Conservation (phyloP, 2,329 filamentous ascomycete genomes). For the Exophiala sp. region DNA sequence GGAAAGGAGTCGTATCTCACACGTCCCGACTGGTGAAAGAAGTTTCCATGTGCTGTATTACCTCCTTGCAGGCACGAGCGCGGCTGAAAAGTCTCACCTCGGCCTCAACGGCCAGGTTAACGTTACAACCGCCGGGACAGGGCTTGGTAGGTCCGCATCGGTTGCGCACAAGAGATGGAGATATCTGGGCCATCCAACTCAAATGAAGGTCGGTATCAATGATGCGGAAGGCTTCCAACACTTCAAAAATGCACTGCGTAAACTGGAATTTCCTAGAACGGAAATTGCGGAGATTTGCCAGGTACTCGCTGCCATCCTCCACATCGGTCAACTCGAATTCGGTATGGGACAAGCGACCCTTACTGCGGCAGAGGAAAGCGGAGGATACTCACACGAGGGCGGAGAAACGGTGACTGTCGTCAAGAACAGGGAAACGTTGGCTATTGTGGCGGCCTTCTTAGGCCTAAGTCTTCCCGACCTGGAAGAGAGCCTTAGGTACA, state of each 20-base stretch:
- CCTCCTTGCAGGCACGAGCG: slow-evolving; percentile 82
- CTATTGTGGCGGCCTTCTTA: slow-evolving; percentile 86
- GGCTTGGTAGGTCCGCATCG: slow-evolving; percentile 50
- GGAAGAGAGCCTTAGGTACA: slow-evolving; percentile 85
- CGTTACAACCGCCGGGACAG: slow-evolving; percentile 34
- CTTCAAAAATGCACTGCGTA: slow-evolving; percentile 91
- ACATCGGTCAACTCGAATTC: slow-evolving; percentile 96
- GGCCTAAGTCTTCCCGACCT: slow-evolving; percentile 75
- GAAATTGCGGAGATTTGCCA: slow-evolving; percentile 98
- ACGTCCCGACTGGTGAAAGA: slow-evolving; percentile 89
- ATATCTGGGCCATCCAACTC: slow-evolving; percentile 91
- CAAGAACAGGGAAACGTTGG: slow-evolving; percentile 85
- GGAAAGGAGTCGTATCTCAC: slow-evolving; percentile 82
- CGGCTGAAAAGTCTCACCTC: slow-evolving; percentile 82
- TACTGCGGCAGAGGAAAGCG: slow-evolving; percentile 78
- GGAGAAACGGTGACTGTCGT: slow-evolving; percentile 78
- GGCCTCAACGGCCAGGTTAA: slow-evolving; percentile 51
- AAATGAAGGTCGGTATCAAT: slow-evolving; percentile 95
- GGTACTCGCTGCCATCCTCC: slow-evolving; percentile 85
- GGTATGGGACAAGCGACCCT: slow-evolving; percentile 73
- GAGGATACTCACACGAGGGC: slow-evolving; percentile 92
- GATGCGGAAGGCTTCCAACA: slow-evolving; percentile 93
- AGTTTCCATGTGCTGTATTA: slow-evolving; percentile 98
- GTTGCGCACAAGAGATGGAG: slow-evolving; percentile 78
- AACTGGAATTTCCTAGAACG: slow-evolving; percentile 84